These are phyloP conservation scores for Pseudonitzschia pungens DNA, from an alignment of 108 stramenopile species.

Conservation along the genomic window DNA sequence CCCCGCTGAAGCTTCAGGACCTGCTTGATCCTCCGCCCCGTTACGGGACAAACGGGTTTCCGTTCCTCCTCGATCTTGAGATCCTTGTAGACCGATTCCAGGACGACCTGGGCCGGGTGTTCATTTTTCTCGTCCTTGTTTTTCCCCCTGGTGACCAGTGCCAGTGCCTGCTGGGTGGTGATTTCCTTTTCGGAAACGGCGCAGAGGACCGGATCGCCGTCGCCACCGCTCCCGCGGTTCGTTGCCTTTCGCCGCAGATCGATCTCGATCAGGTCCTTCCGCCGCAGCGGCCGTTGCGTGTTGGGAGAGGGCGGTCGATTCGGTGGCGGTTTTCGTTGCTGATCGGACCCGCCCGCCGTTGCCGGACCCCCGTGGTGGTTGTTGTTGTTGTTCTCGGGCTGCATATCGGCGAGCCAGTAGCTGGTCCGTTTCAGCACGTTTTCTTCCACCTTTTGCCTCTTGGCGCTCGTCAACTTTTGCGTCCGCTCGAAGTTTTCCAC, in stretches of 20 bases:
- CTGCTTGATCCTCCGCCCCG: conserved; percentile 72
- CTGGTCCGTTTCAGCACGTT: conserved; percentile 53
- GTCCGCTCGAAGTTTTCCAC: conserved; percentile 41
- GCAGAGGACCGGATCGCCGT: conserved; percentile 48
- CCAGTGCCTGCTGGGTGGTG: conserved; percentile 68
- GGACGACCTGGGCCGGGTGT: conserved; percentile 71
- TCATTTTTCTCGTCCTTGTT: conserved; percentile 13
- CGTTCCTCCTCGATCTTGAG: conserved; percentile 30
- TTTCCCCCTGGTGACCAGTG: conserved; percentile 27
- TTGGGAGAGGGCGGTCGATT: conserved; percentile 84
- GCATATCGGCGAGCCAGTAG: conserved; percentile 84
- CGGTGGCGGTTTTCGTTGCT: conserved; percentile 46
- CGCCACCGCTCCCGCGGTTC: background rate
- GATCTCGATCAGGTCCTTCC: conserved; percentile 79
- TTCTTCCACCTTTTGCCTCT: conserved; percentile 27
- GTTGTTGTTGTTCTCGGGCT: conserved; percentile 49
- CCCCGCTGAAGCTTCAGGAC: conserved; percentile 68
- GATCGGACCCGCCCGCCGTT: conserved; percentile 13
- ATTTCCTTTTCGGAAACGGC: conserved; percentile 81
- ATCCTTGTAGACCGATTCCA: conserved; percentile 66
- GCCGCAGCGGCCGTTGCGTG: conserved; percentile 70
- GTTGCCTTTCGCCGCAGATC: conserved; percentile 32
- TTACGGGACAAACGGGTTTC: conserved; percentile 69
- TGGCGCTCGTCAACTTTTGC: conserved; percentile 34
- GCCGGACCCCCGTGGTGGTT: no score